Conservation (phyloP, 768 basidiomycete species). For the Rhodocollybia butyracea region DNA sequence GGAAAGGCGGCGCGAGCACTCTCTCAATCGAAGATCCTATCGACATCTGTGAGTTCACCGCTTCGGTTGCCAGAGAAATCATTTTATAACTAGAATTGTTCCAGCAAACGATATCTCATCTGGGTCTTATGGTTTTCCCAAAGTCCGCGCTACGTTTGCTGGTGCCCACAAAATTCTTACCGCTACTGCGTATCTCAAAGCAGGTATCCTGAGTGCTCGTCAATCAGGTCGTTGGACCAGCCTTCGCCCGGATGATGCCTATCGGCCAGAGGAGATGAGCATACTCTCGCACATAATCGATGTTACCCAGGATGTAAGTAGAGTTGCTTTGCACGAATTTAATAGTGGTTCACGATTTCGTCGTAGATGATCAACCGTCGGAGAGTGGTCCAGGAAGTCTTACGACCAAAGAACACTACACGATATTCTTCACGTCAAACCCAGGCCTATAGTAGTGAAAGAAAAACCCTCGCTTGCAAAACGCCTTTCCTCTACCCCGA, state of each 20-base stretch:
- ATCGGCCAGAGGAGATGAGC: slow-evolving; percentile 44
- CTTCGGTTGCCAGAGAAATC: slow-evolving; percentile 1
- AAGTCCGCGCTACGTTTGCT: slow-evolving; percentile 78
- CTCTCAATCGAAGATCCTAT: slow-evolving; percentile 93
- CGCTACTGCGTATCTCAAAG: slow-evolving; percentile 60
- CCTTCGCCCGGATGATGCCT: slow-evolving; percentile 21
- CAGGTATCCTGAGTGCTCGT: slow-evolving; percentile 14
- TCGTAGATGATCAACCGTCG: slow-evolving; percentile 49
- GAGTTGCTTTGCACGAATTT: background rate
- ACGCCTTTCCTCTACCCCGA: background rate
- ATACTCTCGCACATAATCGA: slow-evolving; percentile 56
- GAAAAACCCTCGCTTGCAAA: background rate
- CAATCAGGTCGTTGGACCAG: background rate
- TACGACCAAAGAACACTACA: slow-evolving; percentile 43
- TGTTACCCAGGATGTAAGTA: slow-evolving; percentile 53
- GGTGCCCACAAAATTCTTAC: slow-evolving; percentile 80
- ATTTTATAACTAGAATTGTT: background rate
- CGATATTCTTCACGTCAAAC: slow-evolving; percentile 34
- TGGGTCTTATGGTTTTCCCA: slow-evolving; percentile 80
- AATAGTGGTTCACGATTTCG: background rate
- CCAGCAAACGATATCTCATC: slow-evolving; percentile 91
- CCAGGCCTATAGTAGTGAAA: slow-evolving; percentile 13
- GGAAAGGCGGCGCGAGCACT: slow-evolving; percentile 25
- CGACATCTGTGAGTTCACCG: slow-evolving; percentile 64
- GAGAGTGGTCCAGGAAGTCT: slow-evolving; percentile 42